Evolutionary conservation across 106 monocot species (phyloP).

Genomic region (Apostasia shenzhenica): DNA sequence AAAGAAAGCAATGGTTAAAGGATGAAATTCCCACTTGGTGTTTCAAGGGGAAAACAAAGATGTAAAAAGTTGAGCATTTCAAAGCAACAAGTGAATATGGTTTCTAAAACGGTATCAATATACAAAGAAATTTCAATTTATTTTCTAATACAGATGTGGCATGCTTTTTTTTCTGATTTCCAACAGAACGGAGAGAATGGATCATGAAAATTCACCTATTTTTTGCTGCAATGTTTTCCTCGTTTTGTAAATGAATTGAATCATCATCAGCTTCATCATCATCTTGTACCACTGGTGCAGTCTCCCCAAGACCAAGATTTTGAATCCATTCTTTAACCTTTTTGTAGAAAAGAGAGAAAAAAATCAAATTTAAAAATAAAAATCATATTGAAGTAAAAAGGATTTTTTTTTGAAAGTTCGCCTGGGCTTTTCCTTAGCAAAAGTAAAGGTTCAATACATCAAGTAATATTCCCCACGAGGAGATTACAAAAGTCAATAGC

Average conservation of each 20-base stretch:
- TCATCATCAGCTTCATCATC: slow-evolving; percentile 95
- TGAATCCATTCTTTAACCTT: slow-evolving; percentile 99
- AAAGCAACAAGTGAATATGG: too few relatives aligned
- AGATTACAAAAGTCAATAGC: too few relatives aligned
- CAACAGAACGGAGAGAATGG: neutral
- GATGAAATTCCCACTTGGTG: neutral
- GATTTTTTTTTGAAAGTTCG: too few relatives aligned
- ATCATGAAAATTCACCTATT: slow-evolving; percentile 41
- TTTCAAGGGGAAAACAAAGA: neutral
- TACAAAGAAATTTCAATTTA: neutral
- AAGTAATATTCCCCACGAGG: too few relatives aligned
- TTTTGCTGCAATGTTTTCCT: slow-evolving; percentile 67
- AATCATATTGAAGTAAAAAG: too few relatives aligned
- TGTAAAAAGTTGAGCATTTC: too few relatives aligned
- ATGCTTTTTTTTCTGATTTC: neutral
- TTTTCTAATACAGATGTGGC: neutral
- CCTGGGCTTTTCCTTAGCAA: too few relatives aligned
- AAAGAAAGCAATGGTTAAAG: neutral
- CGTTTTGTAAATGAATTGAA: slow-evolving; percentile 40
- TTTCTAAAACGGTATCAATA: neutral
- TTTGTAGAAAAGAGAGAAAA: neutral
- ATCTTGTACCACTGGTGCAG: slow-evolving; percentile 67
- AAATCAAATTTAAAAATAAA: neutral
- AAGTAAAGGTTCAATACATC: too few relatives aligned
- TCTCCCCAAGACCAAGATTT: slow-evolving; percentile 79